A percentile compares a stretch with the other conserved stretches of the same genome.
These are phyloP conservation scores for Melastoma malabathricum DNA, from an alignment of 345 rosid species.

Conservation along the genomic window DNA sequence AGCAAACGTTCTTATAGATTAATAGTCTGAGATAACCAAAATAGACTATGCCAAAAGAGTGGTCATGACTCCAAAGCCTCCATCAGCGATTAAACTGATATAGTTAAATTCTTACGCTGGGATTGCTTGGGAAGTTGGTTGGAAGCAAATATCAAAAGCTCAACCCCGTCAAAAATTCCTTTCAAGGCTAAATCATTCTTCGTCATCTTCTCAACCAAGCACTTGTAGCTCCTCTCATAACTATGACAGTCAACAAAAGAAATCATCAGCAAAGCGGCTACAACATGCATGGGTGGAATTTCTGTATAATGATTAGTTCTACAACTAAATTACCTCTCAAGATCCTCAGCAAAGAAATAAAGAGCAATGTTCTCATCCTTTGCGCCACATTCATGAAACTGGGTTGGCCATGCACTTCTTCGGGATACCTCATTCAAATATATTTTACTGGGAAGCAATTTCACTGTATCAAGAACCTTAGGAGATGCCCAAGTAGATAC, in stretches of 20 bases:
- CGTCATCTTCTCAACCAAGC: slow-evolving; percentile 66
- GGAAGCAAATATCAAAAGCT: slow-evolving; percentile 78
- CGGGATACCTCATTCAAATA: slow-evolving; percentile 72
- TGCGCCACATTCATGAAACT: slow-evolving; percentile 56
- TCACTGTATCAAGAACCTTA: slow-evolving; percentile 52
- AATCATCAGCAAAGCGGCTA: no score
- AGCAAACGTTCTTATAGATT: no score
- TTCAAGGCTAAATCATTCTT: slow-evolving; percentile 74
- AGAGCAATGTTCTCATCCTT: slow-evolving; percentile 86
- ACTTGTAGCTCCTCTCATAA: slow-evolving; percentile 64
- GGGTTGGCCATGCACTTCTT: slow-evolving; percentile 66
- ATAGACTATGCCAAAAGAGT: no score
- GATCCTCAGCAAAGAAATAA: slow-evolving; percentile 88
- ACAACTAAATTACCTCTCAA: slow-evolving; percentile 39
- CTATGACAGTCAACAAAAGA: slow-evolving; percentile 21
- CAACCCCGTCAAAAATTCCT: slow-evolving; percentile 60
- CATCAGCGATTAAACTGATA: neutral
- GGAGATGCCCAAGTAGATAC: slow-evolving; percentile 61
- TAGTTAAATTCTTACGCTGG: slow-evolving; percentile 57
- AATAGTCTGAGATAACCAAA: no score
- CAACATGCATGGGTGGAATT: no score
- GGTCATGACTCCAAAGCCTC: no score
- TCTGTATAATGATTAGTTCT: no score
- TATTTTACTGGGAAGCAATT: slow-evolving; percentile 42
- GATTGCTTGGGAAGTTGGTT: slow-evolving; percentile 71